These are phyloP conservation scores for Anethum foeniculum DNA, from an alignment of 140 eudicot genomes.

Conservation along the genomic window DNA sequence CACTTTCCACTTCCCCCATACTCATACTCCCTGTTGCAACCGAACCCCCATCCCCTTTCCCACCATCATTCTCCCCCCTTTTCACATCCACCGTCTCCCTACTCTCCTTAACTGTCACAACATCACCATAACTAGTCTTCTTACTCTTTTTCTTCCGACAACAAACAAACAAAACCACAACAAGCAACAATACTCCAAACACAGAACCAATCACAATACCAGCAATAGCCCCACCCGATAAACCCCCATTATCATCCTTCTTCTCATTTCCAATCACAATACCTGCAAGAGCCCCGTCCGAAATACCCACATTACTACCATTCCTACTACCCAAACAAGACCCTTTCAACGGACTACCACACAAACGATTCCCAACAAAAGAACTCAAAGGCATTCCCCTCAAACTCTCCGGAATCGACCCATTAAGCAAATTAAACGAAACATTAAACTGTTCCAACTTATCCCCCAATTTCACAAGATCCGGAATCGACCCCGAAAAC, in stretches of 20 bases:
- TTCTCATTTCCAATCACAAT: neutral
- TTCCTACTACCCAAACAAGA: neutral
- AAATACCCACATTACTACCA: neutral
- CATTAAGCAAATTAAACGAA: neutral
- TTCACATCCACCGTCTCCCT: neutral
- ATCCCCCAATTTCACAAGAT: neutral
- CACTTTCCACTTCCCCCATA: neutral
- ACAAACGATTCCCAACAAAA: neutral
- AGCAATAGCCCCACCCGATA: slow-evolving; percentile 5
- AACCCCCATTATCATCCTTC: neutral
- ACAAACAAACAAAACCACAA: neutral
- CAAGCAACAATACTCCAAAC: neutral
- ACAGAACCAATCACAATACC: slow-evolving; percentile 8
- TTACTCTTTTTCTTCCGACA: slow-evolving; percentile 2
- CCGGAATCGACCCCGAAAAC: slow-evolving; percentile 5
- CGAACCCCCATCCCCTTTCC: neutral
- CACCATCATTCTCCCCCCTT: neutral
- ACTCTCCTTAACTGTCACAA: slow-evolving; percentile 7
- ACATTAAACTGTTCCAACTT: slow-evolving; percentile 2
- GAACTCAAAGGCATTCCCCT: neutral
- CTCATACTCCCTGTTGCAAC: neutral
- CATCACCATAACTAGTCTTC: slow-evolving; percentile 7
- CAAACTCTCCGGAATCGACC: slow-evolving; percentile 1
- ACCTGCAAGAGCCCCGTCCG: neutral
- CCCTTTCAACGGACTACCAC: slow-evolving; percentile 1